Evolutionary conservation across 2,329 filamentous ascomycete species (phyloP), one percentile per base, ranked within the genome.

Genomic region (Chrysosporium keratinophilum): DNA sequence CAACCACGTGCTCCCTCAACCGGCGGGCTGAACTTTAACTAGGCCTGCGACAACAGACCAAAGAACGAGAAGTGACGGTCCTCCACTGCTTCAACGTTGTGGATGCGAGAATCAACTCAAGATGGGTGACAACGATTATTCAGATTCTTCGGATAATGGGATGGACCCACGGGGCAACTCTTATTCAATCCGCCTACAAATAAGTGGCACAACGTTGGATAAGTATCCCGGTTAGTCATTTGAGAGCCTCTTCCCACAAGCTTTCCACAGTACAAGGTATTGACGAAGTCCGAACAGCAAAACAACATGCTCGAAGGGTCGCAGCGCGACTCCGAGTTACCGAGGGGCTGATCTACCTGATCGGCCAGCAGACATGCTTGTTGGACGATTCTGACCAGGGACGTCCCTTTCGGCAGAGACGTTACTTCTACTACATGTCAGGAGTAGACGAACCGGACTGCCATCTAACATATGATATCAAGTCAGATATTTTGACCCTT

Each of bases 371-470:
- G 2, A 74, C 73, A 3, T 65, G 71, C 42, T 71, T 74, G 51
- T 74, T 75, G 58, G 76, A 79, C 55, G 80, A 84, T 60, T 81
- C 78, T 28, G 81, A 84, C 57, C 76, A 80, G 69, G 68, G 33
- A 20, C 45, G 34, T 7, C 70, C 73, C 5, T 83, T 82, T 60
- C 74, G 80, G 12, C 80, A 83, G 62, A 72, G 74, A 58, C 75
- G 80, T 19, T 82, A 82, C 62, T 83, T 83, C 61, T 81, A 79
- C 65, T 82, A 83, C 59, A 63, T 83, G 43, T 77, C 73, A 54
- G 79, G 79, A 54, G 67, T 72, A 19, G 70, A 79, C 51, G 74
- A 78, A 55, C 67, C 78, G 1, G 75, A 79, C 59, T 81, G 77
- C 60, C 69, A 74, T 54, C 61, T 82, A 40, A 78, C 76, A 1